These are phyloP conservation scores for Hirschfeldia incana DNA, from an alignment of 345 rosid species.

Conservation along the genomic window DNA sequence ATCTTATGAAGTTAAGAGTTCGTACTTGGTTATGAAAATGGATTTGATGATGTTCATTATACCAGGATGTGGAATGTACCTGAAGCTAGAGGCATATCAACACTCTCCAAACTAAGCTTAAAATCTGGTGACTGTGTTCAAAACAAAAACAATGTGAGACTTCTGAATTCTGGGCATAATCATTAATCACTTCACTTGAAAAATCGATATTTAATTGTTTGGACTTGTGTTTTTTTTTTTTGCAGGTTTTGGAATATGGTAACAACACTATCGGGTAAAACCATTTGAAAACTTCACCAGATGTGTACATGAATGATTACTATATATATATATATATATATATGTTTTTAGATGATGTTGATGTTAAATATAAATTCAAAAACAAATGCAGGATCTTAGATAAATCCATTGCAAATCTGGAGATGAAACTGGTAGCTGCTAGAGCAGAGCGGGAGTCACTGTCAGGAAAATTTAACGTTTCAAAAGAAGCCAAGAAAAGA, in stretches of 20 bases:
- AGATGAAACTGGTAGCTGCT: slow-evolving; percentile 52
- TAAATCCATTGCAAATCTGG: slow-evolving; percentile 45
- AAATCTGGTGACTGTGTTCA: background rate
- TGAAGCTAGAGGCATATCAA: slow-evolving; percentile 24
- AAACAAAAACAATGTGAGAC: background rate
- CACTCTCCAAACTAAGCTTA: slow-evolving; percentile 27
- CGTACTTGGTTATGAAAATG: background rate
- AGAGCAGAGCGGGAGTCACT: slow-evolving; percentile 45
- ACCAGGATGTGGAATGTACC: slow-evolving; percentile 31
- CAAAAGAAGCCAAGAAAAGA: slow-evolving; percentile 24
- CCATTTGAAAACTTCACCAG: slow-evolving; percentile 38
- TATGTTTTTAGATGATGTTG: background rate
- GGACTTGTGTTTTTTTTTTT: background rate
- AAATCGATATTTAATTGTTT: background rate
- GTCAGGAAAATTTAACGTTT: slow-evolving; percentile 25
- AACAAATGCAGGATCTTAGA: slow-evolving; percentile 49
- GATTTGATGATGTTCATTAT: background rate
- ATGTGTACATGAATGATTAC: slow-evolving; percentile 16
- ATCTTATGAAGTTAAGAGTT: background rate
- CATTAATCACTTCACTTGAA: background rate
- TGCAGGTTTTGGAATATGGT: slow-evolving; percentile 41
- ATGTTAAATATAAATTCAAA: background rate
- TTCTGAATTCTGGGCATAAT: background rate
- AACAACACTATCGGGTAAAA: slow-evolving; percentile 38
- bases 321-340: background rate